Evolutionary conservation across 1,284 basidiomycete species (phyloP).

Genomic region (Malassezia obtusa): DNA sequence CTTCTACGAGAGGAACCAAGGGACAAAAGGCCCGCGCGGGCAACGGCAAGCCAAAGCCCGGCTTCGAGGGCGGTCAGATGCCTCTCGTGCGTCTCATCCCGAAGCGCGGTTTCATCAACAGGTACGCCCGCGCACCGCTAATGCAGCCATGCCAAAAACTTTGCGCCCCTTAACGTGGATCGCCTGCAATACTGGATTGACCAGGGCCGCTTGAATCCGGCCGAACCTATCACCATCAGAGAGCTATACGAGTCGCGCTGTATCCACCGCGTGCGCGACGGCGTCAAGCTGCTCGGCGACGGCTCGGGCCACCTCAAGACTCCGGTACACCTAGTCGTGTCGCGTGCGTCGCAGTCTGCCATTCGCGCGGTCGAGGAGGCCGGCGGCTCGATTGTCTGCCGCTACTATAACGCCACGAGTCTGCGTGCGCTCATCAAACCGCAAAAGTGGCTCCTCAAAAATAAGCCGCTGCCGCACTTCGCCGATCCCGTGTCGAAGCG

Average conservation of each 20-base stretch:
- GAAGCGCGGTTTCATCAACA: conserved; percentile 83
- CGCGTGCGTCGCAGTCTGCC: conserved; percentile 74
- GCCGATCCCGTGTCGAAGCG: conserved; percentile 37
- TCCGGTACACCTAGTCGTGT: conserved; percentile 70
- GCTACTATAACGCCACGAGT: conserved; percentile 80
- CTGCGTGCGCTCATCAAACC: conserved; percentile 68
- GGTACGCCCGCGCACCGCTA: conserved; percentile 23
- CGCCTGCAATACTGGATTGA: conserved; percentile 84
- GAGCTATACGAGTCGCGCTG: conserved; percentile 76
- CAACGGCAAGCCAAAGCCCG: conserved; percentile 67
- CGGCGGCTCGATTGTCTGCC: conserved; percentile 77
- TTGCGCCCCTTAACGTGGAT: conserved; percentile 74
- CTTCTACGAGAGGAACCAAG: conserved; percentile 85
- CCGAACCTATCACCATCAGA: conserved; percentile 75
- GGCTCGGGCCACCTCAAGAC: conserved; percentile 61
- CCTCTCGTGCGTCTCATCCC: conserved; percentile 83
- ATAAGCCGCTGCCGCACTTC: conserved; percentile 27
- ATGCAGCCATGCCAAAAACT: conserved; percentile 52
- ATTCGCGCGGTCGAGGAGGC: conserved; percentile 70
- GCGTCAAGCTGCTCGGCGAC: conserved; percentile 82
- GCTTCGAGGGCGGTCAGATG: conserved; percentile 91
- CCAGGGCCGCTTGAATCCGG: conserved; percentile 66
- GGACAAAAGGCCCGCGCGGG: conserved; percentile 89
- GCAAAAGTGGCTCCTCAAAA: conserved; percentile 31
- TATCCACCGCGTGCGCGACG: conserved; percentile 75